Evolutionary conservation across 148 eudicot genomes (phyloP).

Genomic region (Camellia japonica): DNA sequence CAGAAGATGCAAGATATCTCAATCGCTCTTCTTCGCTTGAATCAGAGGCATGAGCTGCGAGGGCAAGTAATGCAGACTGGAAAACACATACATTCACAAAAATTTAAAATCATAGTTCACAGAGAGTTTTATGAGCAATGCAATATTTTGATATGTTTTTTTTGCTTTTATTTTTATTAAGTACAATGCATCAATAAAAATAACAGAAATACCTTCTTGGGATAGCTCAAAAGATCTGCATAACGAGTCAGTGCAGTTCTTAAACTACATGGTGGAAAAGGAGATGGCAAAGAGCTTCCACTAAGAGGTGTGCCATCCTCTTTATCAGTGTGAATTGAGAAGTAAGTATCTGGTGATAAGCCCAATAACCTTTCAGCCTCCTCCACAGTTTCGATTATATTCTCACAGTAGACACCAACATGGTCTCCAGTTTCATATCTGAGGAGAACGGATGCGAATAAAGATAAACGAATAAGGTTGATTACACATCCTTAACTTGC

Average conservation of each 20-base stretch:
- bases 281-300: constrained; percentile 70
- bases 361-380: constrained; percentile 74
- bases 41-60: constrained; percentile 92
- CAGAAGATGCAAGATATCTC: constrained; percentile 84
- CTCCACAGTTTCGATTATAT: constrained; percentile 65
- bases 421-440: constrained; percentile 99
- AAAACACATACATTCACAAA: constrained; percentile 10
- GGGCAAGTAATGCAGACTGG: constrained; percentile 86
- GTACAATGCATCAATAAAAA: not conserved
- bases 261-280: constrained; percentile 84
- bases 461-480: not conserved
- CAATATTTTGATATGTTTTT: too few relatives aligned
- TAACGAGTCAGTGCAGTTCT: constrained; percentile 74
- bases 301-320: constrained; percentile 76
- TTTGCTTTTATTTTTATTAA: too few relatives aligned
- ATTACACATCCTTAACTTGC: too few relatives aligned
- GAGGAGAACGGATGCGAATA: constrained; percentile 12
- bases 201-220: constrained; percentile 66
- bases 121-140: not conserved
- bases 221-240: constrained; percentile 86
- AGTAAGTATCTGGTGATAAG: constrained; percentile 59
- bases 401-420: constrained; percentile 95
- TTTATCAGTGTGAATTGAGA: constrained; percentile 79
- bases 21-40: constrained; percentile 82
- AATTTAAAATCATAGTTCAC: not conserved